These are phyloP conservation scores for Hydrangea macrophylla DNA, from an alignment of 148 eudicot genomes.

Conservation along the genomic window DNA sequence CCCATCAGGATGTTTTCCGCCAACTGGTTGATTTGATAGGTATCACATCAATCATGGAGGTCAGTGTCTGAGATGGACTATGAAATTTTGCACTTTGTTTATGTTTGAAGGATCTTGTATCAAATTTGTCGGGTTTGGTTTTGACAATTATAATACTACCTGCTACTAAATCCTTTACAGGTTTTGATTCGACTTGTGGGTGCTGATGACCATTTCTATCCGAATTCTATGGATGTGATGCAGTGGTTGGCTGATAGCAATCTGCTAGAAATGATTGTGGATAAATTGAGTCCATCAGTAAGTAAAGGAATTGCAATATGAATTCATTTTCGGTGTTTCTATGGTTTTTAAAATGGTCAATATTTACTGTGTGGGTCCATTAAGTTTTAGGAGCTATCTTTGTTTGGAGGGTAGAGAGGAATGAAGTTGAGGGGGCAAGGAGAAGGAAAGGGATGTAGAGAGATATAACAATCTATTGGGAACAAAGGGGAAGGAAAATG, in stretches of 20 bases:
- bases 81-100: constrained; percentile 2
- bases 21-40: constrained; percentile 95
- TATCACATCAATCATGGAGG: constrained; percentile 98
- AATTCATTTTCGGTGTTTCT: not conserved
- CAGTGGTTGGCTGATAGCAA: constrained; percentile 92
- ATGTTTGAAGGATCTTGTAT: not conserved
- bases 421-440: not conserved
- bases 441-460: not conserved
- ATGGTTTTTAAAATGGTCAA: not conserved
- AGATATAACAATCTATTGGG: not conserved
- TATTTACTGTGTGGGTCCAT: not conserved
- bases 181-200: constrained; percentile 97
- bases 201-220: constrained; percentile 90
- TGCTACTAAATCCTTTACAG: constrained; percentile 34
- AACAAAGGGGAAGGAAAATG: not conserved
- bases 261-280: constrained; percentile 95
- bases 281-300: constrained; percentile 78
- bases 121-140: not conserved
- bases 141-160: not conserved
- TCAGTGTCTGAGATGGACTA: constrained; percentile 18
- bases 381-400: not conserved
- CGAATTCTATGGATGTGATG: constrained; percentile 84
- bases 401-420: not conserved
- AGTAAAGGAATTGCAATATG: constrained; percentile 25
- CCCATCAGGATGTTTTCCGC: constrained; percentile 79